Base-by-base conservation (phyloP, 768 basidiomycete genomes). In the Mrakia blollopis region DNA sequence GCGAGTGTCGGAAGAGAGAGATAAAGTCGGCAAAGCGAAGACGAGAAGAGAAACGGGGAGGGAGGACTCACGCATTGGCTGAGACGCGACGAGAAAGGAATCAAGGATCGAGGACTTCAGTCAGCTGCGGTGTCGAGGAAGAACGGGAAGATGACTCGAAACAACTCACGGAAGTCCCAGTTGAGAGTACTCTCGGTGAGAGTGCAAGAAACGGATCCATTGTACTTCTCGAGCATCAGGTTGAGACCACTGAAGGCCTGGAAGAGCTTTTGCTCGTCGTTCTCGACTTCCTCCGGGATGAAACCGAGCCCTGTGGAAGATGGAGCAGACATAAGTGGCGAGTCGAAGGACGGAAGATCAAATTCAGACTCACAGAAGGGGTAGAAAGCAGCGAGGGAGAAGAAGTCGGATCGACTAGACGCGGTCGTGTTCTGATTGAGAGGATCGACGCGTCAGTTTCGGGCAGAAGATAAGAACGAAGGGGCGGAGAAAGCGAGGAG, bases 151-250 rank as follows among this genome's bases (percentile, higher is more conserved):
- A n/a, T 4, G 13, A 11, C 3, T n/a, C 10, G 57, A 57, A n/a
- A n/a, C 10, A 23, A 69, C n/a, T 21, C 68, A 28, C 68, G 47
- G 41, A 77, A 73, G 71, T 77, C 76, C 76, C 76, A 77, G 61
- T 77, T 72, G 57, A 77, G 69, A 3, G 32, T 50, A 37, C 30
- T 32, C 41, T 88, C 86, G 14, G 93, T 80, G 80, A 96, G 92
- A 0, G 92, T 92, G 9, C 88, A 85, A 0, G 94, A 93, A 81
- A 90, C 88, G 0, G 93, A 92, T 30, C 95, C 95, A 80, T 94
- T 93, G 82, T 93, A 98, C 68, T 78, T 81, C 18, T 79, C 80
- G 30, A 83, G 77, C 3, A 93, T 89, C 85, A 92, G 85, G 81
- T 94, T 89, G 13, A 94, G 81, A 0, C 90, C 86, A 3, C 91